Base-by-base conservation (phyloP, 306 rosid genomes). In the Mucuna pruriens region DNA sequence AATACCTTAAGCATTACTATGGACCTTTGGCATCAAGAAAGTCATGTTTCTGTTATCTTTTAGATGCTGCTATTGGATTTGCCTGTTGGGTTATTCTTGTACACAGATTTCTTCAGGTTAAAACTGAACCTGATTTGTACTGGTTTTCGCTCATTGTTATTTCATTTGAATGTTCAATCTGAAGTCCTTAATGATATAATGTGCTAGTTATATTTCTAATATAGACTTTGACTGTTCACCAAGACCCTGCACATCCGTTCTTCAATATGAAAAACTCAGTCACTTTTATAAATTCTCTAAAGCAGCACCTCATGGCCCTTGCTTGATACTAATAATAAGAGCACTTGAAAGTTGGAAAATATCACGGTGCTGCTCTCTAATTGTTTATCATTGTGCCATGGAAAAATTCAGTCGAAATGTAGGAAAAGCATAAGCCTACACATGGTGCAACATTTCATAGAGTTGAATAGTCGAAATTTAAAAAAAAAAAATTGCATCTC, bases 81-180 rank as follows among this genome's bases (percentile, higher is more conserved):
- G 63, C 17, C 49, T 72, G 13, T 40, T 70, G 63, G 71, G 48
- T 17, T 83, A 20, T 36, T 80, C 15, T 31, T 86, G 88, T 84
- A 84, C 42, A 81, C 79, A 71, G 58, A 52, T 45, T 74, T 22
- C 72, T 80, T 58, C 34, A 6, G 11, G 39, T 70, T 40, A 49
- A 70, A 71, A 54, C 76, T 81, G 68, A 73, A 74, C 67, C 61
- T 66, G 76, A 65, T 45, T 44, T 84, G 73, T 48, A 9, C 68
- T 13, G 25, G 71, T 75, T 78, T 82, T 31, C 42, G n/a, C 71
- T 77, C 23, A 36, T 19, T 69, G 84, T 69, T 38, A 54, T 39
- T 83, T 40, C 31, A 68, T 82, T 81, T 71, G 74, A 67, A 49
- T 83, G 54, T 71, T 84, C 40, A 70, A 42, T 69, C 8, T 15